These are phyloP conservation scores for Trifolium dubium DNA, from an alignment of 306 rosid genomes.

Conservation along the genomic window DNA sequence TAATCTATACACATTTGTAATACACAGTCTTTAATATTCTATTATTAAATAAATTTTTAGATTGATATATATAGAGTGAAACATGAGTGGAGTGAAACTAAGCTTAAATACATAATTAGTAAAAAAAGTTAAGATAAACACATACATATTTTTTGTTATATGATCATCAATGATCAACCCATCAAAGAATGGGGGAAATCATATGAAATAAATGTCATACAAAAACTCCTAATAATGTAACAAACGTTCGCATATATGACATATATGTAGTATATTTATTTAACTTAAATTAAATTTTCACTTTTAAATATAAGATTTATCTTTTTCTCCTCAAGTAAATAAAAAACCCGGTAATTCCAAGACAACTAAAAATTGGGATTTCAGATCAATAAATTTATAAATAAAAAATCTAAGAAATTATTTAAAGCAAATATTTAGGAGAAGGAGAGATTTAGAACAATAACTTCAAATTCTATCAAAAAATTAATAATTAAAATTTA, in stretches of 20 bases:
- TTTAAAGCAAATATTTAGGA: background rate
- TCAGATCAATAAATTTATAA: background rate
- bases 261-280: background rate
- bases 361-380: constrained; percentile 3
- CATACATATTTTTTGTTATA: background rate
- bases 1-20: constrained; percentile 7
- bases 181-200: background rate
- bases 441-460: background rate
- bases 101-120: too few species aligned
- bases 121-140: background rate
- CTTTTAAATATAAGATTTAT: background rate
- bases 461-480: too few species aligned
- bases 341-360: background rate
- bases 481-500: background rate
- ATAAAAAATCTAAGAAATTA: background rate
- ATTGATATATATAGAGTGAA: background rate
- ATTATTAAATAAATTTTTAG: background rate
- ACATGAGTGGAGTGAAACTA: background rate
- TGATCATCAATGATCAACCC: background rate
- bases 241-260: too few species aligned
- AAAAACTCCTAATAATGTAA: constrained; percentile 31
- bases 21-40: background rate
- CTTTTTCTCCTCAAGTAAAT: background rate
- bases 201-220: constrained; percentile 21
- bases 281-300: constrained; percentile 13